Conservation (phyloP, 1,284 basidiomycete species). For the Pseudozyma sp. region DNA sequence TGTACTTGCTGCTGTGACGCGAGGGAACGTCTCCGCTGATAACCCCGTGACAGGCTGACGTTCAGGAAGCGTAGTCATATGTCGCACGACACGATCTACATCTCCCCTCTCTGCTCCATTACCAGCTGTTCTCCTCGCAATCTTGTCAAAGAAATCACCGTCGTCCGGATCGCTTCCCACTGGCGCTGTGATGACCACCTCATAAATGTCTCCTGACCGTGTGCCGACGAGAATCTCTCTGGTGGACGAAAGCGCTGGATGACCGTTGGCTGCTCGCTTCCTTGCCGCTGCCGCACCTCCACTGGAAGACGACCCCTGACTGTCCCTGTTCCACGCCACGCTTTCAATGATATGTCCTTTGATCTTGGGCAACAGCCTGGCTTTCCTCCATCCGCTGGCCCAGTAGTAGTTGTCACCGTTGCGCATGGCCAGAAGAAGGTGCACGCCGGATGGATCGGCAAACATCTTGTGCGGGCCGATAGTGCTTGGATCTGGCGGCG, state of each 20-base stretch:
- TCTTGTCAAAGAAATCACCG: constrained; percentile 66
- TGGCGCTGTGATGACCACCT: constrained; percentile 78
- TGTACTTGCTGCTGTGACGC: constrained; percentile 1
- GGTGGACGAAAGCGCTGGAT: constrained; percentile 70
- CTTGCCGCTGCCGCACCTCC: constrained; percentile 1
- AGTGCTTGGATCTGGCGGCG: constrained; percentile 49
- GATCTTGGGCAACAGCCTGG: constrained; percentile 72
- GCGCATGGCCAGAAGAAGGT: constrained; percentile 84
- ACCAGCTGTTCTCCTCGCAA: constrained; percentile 61
- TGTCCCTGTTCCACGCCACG: constrained; percentile 83
- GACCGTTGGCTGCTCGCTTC: constrained; percentile 13
- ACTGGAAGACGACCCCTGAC: not conserved
- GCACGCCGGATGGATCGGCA: constrained; percentile 86
- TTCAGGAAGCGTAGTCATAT: constrained; percentile 58
- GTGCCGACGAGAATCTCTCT: constrained; percentile 90
- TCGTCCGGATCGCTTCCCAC: constrained; percentile 71
- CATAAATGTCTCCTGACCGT: constrained; percentile 58
- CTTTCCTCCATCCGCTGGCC: constrained; percentile 62
- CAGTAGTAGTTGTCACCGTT: constrained; percentile 94
- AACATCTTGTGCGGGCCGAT: constrained; percentile 60
- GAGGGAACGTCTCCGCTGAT: constrained; percentile 41
- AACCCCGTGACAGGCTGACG: constrained; percentile 63
- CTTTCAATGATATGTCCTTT: constrained; percentile 86
- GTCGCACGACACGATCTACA: constrained; percentile 56
- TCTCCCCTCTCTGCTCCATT: constrained; percentile 44